A percentile compares a stretch with the other conserved stretches of the same genome.
Evolutionary conservation across 1,284 basidiomycete species (phyloP).

Genomic region (Malassezia sympodialis): DNA sequence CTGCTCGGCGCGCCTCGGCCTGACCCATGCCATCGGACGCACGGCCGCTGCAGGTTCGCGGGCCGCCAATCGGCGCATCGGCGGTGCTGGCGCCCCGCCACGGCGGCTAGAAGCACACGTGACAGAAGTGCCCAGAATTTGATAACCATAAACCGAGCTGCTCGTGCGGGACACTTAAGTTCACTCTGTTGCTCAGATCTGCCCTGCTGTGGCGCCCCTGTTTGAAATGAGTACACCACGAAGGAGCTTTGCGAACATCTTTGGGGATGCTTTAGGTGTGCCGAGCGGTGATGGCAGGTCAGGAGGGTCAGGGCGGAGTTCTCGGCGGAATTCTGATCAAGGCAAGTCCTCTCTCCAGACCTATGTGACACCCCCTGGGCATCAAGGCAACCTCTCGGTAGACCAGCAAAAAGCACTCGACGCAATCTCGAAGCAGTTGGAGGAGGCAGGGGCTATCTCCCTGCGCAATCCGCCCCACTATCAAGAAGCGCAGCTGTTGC

Average conservation of each 20-base stretch:
- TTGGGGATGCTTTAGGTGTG: not conserved
- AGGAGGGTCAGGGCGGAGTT: not conserved
- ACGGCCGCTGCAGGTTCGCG: not conserved
- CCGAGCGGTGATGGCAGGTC: not conserved
- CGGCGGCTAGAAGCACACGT: not conserved
- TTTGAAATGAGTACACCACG: not conserved
- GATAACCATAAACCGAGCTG: not conserved
- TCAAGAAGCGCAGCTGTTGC: constrained; percentile 28
- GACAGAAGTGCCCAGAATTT: not conserved
- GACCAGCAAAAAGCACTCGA: constrained; percentile 28
- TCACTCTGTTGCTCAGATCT: no score
- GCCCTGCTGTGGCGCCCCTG: not conserved
- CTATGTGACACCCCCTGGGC: constrained; percentile 20
- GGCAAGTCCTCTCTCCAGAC: not conserved
- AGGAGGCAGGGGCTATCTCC: constrained; percentile 20
- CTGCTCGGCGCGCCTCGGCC: constrained; percentile 4
- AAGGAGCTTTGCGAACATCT: constrained; percentile 2
- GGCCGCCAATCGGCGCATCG: not conserved
- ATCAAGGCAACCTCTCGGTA: constrained; percentile 33
- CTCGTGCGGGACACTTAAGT: not conserved
- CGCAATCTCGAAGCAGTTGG: constrained; percentile 18
- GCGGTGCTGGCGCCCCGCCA: not conserved
- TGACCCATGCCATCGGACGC: not conserved
- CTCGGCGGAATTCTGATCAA: not conserved
- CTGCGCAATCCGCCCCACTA: constrained; percentile 18